Percentiles rank a stretch among this genome's conserved stretches.
Evolutionary conservation across 2,329 filamentous ascomycete genomes (phyloP).

Genomic region (Colletotrichum lupini): DNA sequence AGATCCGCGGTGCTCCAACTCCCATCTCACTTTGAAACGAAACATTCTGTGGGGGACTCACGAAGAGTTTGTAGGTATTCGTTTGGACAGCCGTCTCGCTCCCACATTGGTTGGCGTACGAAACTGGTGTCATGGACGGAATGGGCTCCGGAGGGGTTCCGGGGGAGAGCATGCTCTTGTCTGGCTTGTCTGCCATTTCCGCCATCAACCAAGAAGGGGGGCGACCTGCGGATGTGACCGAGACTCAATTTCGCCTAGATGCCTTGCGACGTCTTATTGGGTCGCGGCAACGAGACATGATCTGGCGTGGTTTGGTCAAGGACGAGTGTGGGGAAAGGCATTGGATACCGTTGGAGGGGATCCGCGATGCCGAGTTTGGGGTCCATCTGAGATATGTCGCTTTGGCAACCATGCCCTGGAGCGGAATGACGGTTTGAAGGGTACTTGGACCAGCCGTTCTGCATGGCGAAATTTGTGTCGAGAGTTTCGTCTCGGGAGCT

Average conservation of each 20-base stretch:
- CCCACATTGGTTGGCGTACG: conserved; percentile 25
- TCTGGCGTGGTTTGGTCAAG: conserved; percentile 8
- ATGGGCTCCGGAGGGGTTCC: conserved; percentile 7
- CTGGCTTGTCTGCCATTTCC: background rate
- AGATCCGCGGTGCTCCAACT: conserved; percentile 1
- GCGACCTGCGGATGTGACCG: conserved; percentile 12
- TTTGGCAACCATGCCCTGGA: conserved; percentile 9
- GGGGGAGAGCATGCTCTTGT: background rate
- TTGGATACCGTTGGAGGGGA: conserved; percentile 25
- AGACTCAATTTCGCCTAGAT: conserved; percentile 12
- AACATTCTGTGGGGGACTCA: conserved; percentile 20
- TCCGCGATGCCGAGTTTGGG: conserved; percentile 6
- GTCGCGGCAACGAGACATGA: background rate
- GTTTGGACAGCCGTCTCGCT: background rate
- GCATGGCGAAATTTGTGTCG: background rate
- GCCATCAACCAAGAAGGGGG: background rate
- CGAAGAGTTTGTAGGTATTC: background rate
- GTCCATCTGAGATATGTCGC: background rate
- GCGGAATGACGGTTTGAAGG: background rate
- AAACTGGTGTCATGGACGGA: conserved; percentile 18
- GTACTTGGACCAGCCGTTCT: background rate
- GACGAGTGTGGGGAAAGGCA: conserved; percentile 5
- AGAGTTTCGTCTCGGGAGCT: background rate
- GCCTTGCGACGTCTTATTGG: background rate
- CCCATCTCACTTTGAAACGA: conserved; percentile 24